phyloP scores from a whole-genome alignment of 2,329 filamentous ascomycete species.

The Helminthosporium solani region DNA sequence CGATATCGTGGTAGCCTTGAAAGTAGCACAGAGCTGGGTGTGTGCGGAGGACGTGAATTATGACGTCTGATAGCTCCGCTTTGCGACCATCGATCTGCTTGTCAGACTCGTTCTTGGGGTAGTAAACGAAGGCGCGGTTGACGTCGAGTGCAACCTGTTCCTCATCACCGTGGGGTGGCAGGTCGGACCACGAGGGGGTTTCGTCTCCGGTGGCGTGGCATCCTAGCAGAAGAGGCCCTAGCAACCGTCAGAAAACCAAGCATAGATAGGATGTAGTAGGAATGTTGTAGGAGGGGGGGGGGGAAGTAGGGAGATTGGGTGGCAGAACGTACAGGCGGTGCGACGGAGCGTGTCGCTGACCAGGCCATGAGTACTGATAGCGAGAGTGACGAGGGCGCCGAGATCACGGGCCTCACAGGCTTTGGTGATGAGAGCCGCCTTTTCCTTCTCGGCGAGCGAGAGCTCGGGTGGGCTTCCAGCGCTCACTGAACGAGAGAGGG shows the following conservation, averaged over 20 bases:
- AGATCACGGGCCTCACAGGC: slow-evolving; percentile 47
- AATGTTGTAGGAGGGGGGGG: too few species aligned
- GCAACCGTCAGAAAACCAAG: slow-evolving; percentile 17
- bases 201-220: slow-evolving; percentile 19
- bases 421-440: slow-evolving; percentile 37
- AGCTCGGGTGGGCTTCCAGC: slow-evolving; percentile 20
- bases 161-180: slow-evolving; percentile 81
- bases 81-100: slow-evolving; percentile 71
- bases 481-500: slow-evolving; percentile 33
- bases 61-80: slow-evolving; percentile 74
- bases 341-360: slow-evolving; percentile 61
- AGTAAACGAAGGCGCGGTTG: slow-evolving; percentile 95
- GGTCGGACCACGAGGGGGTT: slow-evolving; percentile 56
- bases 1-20: slow-evolving; percentile 98
- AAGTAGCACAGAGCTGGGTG: slow-evolving; percentile 91
- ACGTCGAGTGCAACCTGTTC: slow-evolving; percentile 91
- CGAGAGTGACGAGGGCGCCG: slow-evolving; percentile 43
- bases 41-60: slow-evolving; percentile 74
- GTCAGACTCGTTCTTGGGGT: slow-evolving; percentile 69
- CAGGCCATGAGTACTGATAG: slow-evolving; percentile 48
- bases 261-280: too few species aligned
- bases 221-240: slow-evolving; percentile 63
- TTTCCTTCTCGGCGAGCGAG: slow-evolving; percentile 28
- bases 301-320: slow-evolving; percentile 2
- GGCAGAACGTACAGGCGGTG: slow-evolving; percentile 67